phyloP scores from a whole-genome alignment of 2,329 filamentous ascomycete genomes.

The Cadophora sp. region DNA sequence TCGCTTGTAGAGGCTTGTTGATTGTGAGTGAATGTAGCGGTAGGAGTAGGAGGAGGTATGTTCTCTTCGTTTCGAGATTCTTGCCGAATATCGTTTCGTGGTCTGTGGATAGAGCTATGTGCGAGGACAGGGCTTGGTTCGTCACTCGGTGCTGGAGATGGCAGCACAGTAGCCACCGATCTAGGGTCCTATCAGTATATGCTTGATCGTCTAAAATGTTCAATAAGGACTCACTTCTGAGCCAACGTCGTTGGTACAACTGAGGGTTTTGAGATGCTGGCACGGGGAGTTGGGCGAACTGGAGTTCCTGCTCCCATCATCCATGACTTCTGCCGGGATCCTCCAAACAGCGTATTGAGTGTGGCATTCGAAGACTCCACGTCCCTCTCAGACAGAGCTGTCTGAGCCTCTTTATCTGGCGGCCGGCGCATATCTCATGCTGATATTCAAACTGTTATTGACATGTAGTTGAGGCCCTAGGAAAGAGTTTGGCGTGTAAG shows the following conservation, averaged over 20 bases:
- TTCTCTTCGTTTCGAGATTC: constrained; percentile 17
- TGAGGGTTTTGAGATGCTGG: constrained; percentile 32
- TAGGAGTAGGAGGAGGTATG: constrained; percentile 6
- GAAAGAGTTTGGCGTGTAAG: background rate
- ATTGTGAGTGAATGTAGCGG: background rate
- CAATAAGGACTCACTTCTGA: constrained; percentile 32
- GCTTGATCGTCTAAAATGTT: background rate
- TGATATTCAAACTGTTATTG: constrained; percentile 29
- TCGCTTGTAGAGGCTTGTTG: constrained; percentile 17
- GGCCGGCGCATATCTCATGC: constrained; percentile 43
- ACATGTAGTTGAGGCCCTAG: constrained; percentile 23
- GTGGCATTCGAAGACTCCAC: constrained; percentile 46
- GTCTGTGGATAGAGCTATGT: constrained; percentile 45
- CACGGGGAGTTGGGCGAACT: constrained; percentile 43
- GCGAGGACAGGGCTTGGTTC: constrained; percentile 57
- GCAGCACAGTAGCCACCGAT: constrained; percentile 23
- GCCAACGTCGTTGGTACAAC: constrained; percentile 23
- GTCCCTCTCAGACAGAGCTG: constrained; percentile 40
- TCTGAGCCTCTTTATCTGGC: constrained; percentile 42
- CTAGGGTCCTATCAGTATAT: constrained; percentile 27
- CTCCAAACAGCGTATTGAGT: constrained; percentile 45
- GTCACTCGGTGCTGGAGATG: constrained; percentile 68
- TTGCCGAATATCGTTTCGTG: constrained; percentile 22
- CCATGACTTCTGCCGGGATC: constrained; percentile 45
- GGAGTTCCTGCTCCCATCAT: constrained; percentile 41